These are phyloP conservation scores for Zarea fungicola DNA, from an alignment of 2,329 filamentous ascomycete species.

Conservation along the genomic window DNA sequence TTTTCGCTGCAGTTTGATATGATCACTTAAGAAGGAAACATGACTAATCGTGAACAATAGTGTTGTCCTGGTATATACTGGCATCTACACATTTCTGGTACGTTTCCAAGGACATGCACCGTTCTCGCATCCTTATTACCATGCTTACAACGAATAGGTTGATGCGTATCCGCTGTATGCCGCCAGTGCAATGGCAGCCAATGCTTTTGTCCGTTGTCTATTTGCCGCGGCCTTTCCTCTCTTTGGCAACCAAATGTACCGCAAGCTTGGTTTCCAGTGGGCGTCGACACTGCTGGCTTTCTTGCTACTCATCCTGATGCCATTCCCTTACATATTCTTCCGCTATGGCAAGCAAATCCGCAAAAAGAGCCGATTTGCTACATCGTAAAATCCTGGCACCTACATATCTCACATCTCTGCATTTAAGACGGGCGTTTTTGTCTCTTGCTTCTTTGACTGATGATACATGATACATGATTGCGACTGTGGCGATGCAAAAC, in stretches of 20 bases:
- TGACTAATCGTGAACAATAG: conserved; percentile 45
- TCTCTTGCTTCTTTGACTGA: background rate
- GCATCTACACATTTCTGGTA: conserved; percentile 76
- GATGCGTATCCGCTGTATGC: conserved; percentile 74
- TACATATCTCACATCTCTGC: background rate
- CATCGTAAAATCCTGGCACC: background rate
- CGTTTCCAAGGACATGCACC: background rate
- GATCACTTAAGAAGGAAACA: too few species aligned
- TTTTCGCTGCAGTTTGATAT: too few species aligned
- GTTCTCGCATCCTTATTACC: too few species aligned
- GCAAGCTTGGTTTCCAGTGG: conserved; percentile 65
- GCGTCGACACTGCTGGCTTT: conserved; percentile 58
- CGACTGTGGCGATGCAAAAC: too few species aligned
- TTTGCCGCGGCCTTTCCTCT: conserved; percentile 63
- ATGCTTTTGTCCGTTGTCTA: conserved; percentile 70
- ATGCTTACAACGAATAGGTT: too few species aligned
- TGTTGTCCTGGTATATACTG: conserved; percentile 71
- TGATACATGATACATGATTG: background rate
- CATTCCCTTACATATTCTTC: conserved; percentile 61
- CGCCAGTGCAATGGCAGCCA: conserved; percentile 74
- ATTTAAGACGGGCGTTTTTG: background rate
- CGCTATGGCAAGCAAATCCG: conserved; percentile 54
- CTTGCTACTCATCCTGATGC: conserved; percentile 55
- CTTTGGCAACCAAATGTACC: conserved; percentile 70
- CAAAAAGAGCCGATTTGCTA: conserved; percentile 48